Conservation (phyloP, 1,139 yeast species). For the Debaryomyces subglobosus region DNA sequence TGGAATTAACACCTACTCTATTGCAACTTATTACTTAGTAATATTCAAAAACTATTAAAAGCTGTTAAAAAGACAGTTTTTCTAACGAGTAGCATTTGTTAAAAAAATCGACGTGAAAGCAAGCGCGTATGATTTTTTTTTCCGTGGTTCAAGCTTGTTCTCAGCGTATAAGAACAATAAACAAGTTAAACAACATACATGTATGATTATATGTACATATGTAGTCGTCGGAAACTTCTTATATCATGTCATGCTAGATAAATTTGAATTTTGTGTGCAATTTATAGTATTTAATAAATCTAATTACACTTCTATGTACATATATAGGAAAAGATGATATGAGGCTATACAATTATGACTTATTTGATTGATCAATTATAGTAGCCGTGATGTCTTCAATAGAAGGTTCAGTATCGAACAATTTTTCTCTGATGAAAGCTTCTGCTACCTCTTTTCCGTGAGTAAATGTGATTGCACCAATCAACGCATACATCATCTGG, state of each 20-base stretch:
- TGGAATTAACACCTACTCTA: background rate
- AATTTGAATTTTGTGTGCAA: background rate
- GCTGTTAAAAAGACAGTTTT: background rate
- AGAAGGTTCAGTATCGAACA: slow-evolving; percentile 20
- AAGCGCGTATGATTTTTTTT: slow-evolving; percentile 2
- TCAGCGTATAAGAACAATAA: background rate
- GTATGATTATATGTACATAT: background rate
- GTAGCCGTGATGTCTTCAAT: slow-evolving; percentile 15
- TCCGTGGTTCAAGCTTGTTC: background rate
- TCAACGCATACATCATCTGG: slow-evolving; percentile 70
- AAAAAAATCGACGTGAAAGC: slow-evolving; percentile 3
- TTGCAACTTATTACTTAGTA: background rate
- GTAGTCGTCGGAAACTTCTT: background rate
- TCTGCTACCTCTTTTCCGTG: slow-evolving; percentile 67
- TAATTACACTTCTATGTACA: slow-evolving; percentile 13
- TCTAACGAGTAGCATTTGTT: background rate
- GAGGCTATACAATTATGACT: slow-evolving; percentile 3
- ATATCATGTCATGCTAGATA: background rate
- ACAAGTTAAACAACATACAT: background rate
- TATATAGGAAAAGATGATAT: slow-evolving; percentile 5
- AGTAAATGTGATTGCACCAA: slow-evolving; percentile 76
- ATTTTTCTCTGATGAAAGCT: slow-evolving; percentile 54
- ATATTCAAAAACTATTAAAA: background rate
- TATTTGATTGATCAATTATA: slow-evolving; percentile 10
- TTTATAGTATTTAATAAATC: background rate